Evolutionary conservation across 2,329 filamentous ascomycete genomes (phyloP).

Genomic region (Neurospora crassa): DNA sequence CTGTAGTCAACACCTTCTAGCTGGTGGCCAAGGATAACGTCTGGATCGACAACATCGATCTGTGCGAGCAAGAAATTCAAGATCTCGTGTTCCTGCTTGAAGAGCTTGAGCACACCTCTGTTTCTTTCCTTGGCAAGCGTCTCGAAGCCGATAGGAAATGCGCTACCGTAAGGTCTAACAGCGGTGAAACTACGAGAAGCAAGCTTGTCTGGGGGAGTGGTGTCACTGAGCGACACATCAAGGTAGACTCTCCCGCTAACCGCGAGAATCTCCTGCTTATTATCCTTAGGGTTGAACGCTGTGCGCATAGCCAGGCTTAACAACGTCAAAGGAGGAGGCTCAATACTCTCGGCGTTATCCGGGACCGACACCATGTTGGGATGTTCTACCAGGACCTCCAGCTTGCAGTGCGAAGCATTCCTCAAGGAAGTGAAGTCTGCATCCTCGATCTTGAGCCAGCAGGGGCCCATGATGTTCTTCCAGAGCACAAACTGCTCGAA

Average conservation of each 20-base stretch:
- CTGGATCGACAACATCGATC: conserved; percentile 79
- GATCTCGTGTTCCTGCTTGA: conserved; percentile 76
- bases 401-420: conserved; percentile 94
- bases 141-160: conserved; percentile 84
- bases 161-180: conserved; percentile 66
- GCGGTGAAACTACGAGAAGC: conserved; percentile 87
- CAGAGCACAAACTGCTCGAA: conserved; percentile 98
- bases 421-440: conserved; percentile 76
- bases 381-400: conserved; percentile 74
- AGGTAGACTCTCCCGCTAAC: conserved; percentile 91
- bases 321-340: conserved; percentile 81
- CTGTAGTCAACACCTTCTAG: conserved; percentile 97
- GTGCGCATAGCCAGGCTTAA: conserved; percentile 92
- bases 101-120: conserved; percentile 67
- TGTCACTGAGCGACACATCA: conserved; percentile 77
- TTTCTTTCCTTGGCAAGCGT: conserved; percentile 60
- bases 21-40: conserved; percentile 88
- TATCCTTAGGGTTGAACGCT: conserved; percentile 79
- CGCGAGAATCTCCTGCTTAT: conserved; percentile 91
- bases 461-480: conserved; percentile 98
- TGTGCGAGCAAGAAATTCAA: conserved; percentile 84
- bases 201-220: conserved; percentile 78
- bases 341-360: conserved; percentile 69
- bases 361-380: conserved; percentile 66
- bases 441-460: conserved; percentile 86